Evolutionary conservation across 2,329 filamentous ascomycete species (phyloP).

Genomic region (Amylocarpus encephaloides): DNA sequence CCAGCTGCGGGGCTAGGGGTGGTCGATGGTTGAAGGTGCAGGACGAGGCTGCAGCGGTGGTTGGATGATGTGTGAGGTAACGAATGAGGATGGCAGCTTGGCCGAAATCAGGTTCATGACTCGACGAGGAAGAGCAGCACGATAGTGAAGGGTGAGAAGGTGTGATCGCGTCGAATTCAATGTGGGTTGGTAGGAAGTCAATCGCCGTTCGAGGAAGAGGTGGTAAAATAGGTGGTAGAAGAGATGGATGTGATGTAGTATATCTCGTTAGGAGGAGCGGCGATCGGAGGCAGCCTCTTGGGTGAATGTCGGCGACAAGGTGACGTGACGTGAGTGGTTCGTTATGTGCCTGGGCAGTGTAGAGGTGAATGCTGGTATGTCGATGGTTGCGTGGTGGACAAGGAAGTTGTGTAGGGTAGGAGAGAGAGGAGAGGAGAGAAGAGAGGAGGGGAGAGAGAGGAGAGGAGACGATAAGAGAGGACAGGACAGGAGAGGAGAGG

Average conservation of each 20-base stretch:
- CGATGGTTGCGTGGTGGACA: neutral
- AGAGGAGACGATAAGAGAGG: neutral
- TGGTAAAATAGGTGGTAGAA: too few relatives aligned
- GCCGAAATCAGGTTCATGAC: slow-evolving; percentile 26
- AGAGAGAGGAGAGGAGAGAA: neutral
- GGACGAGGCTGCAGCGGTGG: slow-evolving; percentile 13
- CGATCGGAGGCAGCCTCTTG: too few relatives aligned
- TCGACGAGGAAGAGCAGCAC: slow-evolving; percentile 11
- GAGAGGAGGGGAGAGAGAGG: neutral
- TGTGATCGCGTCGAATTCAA: neutral
- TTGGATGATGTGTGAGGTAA: slow-evolving; percentile 8
- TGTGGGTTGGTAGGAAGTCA: neutral
- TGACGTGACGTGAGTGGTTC: too few relatives aligned
- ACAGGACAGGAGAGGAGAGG: neutral
- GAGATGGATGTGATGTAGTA: too few relatives aligned
- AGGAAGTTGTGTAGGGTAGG: neutral
- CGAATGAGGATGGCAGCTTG: slow-evolving; percentile 10
- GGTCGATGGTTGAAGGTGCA: slow-evolving; percentile 5
- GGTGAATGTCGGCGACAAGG: too few relatives aligned
- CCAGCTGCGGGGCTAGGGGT: neutral
- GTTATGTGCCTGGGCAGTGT: too few relatives aligned
- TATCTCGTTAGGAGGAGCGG: too few relatives aligned
- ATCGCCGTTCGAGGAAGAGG: neutral
- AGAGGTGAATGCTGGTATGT: neutral
- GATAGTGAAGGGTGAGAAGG: neutral